phyloP scores from a whole-genome alignment of 1,284 basidiomycete species.

The Cutaneotrichosporon sp. region DNA sequence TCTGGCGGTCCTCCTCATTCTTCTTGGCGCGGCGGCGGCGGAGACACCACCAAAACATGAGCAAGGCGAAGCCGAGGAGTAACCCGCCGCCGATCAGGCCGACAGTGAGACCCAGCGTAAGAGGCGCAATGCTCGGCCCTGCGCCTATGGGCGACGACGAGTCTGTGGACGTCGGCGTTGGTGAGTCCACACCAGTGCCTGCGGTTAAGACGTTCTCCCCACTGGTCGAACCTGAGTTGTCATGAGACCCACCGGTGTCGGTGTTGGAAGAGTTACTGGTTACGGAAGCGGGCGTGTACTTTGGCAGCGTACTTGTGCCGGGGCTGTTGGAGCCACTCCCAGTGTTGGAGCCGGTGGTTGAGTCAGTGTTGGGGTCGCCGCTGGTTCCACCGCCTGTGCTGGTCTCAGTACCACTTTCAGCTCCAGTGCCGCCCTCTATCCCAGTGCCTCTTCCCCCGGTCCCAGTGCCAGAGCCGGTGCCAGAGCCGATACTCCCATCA shows the following conservation, averaged over 20 bases:
- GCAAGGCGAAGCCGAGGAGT: not conserved
- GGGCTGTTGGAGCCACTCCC: not conserved
- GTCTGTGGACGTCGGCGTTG: not conserved
- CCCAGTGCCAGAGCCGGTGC: too few relatives aligned
- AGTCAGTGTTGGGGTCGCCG: not conserved
- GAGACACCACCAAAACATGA: constrained; percentile 2
- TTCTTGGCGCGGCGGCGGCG: constrained; percentile 1
- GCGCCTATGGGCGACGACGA: not conserved
- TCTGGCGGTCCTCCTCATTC: not conserved
- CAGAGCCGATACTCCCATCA: not conserved
- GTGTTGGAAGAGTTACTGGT: not conserved
- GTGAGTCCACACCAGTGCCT: not conserved
- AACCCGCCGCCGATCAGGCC: not conserved
- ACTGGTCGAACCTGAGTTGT: not conserved
- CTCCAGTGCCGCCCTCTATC: not conserved
- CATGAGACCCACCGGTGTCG: not conserved
- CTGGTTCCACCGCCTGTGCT: not conserved
- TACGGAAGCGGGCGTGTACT: not conserved
- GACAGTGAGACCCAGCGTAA: not conserved
- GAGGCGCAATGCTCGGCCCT: not conserved
- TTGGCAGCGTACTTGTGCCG: not conserved
- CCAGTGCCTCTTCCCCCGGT: not conserved
- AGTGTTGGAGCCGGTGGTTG: constrained; percentile 3
- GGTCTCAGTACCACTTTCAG: not conserved
- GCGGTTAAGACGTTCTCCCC: not conserved